Evolutionary conservation across 306 rosid genomes (phyloP), one percentile per base, ranked within the genome.

Genomic region (Rosa multiflora): DNA sequence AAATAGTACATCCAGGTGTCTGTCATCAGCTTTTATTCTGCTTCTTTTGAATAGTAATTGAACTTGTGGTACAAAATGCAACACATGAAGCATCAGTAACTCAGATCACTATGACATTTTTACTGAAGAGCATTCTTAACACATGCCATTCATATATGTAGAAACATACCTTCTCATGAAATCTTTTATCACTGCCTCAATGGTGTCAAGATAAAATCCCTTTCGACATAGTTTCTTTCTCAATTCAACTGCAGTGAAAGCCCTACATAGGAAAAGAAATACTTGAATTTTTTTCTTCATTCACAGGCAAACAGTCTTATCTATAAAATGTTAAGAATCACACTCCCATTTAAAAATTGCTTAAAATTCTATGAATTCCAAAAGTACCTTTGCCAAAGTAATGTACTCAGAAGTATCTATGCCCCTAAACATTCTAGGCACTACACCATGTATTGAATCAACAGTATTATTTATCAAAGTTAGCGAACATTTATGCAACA

Each of bases 201-300:
- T 90, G 4, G 72, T 78, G 73, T 83, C 74, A 6, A 85, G 81
- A 83, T 91, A 84, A 83, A 91, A 83, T 76, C 76, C 74, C 87
- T 86, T 92, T 70, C 82, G 88, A 66, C 78, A 86, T 83, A 95
- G 76, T 80, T 92, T 93, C 87, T 90, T 95, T 86, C 85, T 85
- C 82, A 95, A 76, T 72, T 91, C 96, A 70, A 87, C 87, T 62
- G 90, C 88, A 26, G 98, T 90, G 87, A 86, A 91, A 82, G 96
- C 92, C 85, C 99, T 95, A 88, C 52, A 40, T 73, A 83, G 58
- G 55, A 76, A 67, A 42, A 70, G 20, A 42, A 77, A 64, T 49
- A 44, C 59, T 83, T 72, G 44, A 75, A 23, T 0, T 14, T 3
- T 42, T 72, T 82, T 71, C 29, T 63, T 81, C 68, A 63, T 26